Percentiles rank a stretch among this genome's conserved stretches.
These are phyloP conservation scores for Tephrocybe sp. DNA, from an alignment of 768 basidiomycete genomes.

Conservation along the genomic window DNA sequence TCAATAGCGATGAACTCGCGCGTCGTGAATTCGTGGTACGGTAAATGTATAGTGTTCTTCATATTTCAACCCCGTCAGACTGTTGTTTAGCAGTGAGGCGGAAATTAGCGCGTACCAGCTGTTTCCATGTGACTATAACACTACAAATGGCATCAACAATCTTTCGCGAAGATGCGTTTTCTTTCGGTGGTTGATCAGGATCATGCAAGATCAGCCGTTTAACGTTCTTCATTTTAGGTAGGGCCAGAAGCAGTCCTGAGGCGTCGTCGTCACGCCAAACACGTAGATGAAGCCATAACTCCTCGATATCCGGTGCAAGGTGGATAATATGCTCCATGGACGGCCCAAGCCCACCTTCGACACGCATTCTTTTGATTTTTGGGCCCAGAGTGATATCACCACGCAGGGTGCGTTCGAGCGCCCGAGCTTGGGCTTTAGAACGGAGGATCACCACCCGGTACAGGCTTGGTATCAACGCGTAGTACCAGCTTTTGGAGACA, in stretches of 20 bases:
- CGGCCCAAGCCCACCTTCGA: conserved; percentile 18
- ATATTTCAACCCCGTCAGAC: not conserved
- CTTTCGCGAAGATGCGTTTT: not conserved
- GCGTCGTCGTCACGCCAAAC: not conserved
- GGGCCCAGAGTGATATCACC: conserved; percentile 14
- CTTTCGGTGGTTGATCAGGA: not conserved
- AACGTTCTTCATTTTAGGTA: not conserved
- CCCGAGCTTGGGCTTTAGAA: conserved; percentile 19
- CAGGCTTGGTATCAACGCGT: conserved; percentile 18
- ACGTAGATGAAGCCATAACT: not conserved
- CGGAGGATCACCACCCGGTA: conserved; percentile 22
- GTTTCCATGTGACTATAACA: no score
- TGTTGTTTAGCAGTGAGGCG: no score
- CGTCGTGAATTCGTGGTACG: not conserved
- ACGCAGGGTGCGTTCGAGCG: conserved; percentile 13
- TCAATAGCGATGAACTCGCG: not conserved
- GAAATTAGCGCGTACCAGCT: no score
- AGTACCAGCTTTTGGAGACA: conserved; percentile 20
- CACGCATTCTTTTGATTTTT: conserved; percentile 20
- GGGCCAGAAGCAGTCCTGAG: not conserved
- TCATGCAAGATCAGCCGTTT: not conserved
- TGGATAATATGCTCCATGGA: not conserved
- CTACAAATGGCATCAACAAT: no score
- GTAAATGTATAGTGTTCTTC: not conserved
- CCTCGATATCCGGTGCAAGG: not conserved